Conservation (phyloP, 2,329 filamentous ascomycete species). For the Aspergillus carbonarius region DNA sequence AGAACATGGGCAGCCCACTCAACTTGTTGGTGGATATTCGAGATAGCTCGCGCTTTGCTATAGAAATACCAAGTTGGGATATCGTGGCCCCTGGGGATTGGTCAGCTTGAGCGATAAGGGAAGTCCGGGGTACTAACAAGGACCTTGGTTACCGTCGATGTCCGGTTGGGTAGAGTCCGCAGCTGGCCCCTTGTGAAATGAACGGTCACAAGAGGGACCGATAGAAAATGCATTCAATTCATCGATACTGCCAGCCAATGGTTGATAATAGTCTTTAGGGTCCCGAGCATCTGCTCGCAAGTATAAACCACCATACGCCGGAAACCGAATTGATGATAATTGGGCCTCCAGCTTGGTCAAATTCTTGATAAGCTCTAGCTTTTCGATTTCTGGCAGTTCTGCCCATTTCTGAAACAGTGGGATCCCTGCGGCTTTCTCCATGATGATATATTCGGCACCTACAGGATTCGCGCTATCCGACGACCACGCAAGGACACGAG, state of each 20-base stretch:
- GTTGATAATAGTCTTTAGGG: not conserved
- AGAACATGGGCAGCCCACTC: constrained; percentile 1
- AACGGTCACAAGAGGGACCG: constrained; percentile 21
- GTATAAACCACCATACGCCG: constrained; percentile 28
- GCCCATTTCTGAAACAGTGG: constrained; percentile 31
- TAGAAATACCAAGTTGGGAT: constrained; percentile 14
- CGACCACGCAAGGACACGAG: constrained; percentile 25
- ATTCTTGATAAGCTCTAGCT: constrained; percentile 23
- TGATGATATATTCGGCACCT: constrained; percentile 43
- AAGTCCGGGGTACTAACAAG: constrained; percentile 13
- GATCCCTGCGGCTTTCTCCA: constrained; percentile 39
- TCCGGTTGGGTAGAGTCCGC: not conserved
- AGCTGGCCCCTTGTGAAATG: constrained; percentile 9
- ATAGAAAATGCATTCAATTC: constrained; percentile 15
- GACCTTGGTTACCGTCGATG: constrained; percentile 10
- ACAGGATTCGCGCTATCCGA: constrained; percentile 28
- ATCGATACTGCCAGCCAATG: constrained; percentile 15
- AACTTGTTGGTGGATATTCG: constrained; percentile 10
- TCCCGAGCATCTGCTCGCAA: constrained; percentile 9
- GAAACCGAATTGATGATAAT: constrained; percentile 20
- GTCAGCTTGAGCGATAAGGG: constrained; percentile 8
- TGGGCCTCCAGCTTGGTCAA: constrained; percentile 24
- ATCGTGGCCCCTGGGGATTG: constrained; percentile 16
- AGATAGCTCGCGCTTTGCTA: constrained; percentile 18
- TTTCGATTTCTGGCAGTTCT: constrained; percentile 17